phyloP scores from a whole-genome alignment of 2,329 filamentous ascomycete genomes.

The Sporothrix brasiliensis region DNA sequence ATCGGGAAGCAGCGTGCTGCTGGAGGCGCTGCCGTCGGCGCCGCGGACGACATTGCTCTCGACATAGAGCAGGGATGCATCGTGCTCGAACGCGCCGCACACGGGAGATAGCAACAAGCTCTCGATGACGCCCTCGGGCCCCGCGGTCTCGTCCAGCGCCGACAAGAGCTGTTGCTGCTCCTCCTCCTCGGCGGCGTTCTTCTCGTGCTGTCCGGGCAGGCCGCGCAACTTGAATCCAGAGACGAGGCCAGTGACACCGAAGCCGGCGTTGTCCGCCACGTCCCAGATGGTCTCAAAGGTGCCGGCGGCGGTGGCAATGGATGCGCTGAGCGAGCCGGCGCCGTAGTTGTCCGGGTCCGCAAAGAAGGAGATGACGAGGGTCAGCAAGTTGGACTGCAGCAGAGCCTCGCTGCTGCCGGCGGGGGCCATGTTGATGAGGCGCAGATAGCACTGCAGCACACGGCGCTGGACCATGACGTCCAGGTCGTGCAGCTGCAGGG shows the following conservation, averaged over 20 bases:
- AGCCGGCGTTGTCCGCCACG: slow-evolving; percentile 89
- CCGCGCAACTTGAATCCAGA: slow-evolving; percentile 72
- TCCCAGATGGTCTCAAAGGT: slow-evolving; percentile 96
- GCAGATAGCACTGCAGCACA: slow-evolving; percentile 92
- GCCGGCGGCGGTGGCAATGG: slow-evolving; percentile 86
- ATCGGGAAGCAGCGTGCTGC: slow-evolving; percentile 58
- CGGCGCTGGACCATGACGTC: slow-evolving; percentile 91
- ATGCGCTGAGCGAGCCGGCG: slow-evolving; percentile 81
- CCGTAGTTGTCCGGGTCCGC: slow-evolving; percentile 89
- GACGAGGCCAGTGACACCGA: slow-evolving; percentile 86
- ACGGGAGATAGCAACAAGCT: slow-evolving; percentile 68
- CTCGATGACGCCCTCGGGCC: slow-evolving; percentile 68
- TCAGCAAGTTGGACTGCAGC: slow-evolving; percentile 87
- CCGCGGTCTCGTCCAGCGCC: slow-evolving; percentile 54
- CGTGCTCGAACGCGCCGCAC: slow-evolving; percentile 83
- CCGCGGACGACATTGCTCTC: slow-evolving; percentile 34
- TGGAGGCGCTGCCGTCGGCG: background rate
- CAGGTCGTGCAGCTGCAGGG: slow-evolving; percentile 85
- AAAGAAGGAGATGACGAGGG: slow-evolving; percentile 86
- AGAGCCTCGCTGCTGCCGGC: slow-evolving; percentile 82
- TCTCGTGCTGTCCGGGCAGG: slow-evolving; percentile 69
- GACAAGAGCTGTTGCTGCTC: slow-evolving; percentile 39
- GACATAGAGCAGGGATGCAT: slow-evolving; percentile 79
- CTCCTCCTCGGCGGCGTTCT: slow-evolving; percentile 44
- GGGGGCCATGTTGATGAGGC: slow-evolving; percentile 85